Conservation (phyloP, 225 moss, liverwort and hornwort species). For the Physcomitrium patens region DNA sequence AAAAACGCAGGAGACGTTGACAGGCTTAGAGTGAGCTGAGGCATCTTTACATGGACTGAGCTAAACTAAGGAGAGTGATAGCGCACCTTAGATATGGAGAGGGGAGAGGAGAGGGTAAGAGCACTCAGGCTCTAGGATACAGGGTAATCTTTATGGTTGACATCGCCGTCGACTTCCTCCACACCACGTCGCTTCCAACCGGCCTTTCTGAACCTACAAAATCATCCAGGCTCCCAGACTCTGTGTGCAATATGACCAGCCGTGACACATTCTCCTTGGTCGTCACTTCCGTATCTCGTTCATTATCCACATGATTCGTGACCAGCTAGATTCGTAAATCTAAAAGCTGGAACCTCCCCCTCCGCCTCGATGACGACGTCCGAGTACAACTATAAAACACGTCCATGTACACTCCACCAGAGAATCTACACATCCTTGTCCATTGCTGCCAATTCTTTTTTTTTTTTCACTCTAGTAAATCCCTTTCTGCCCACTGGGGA, state of each 20-base stretch:
- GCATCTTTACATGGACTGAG: too few relatives aligned
- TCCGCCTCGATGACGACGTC: not conserved
- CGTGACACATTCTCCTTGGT: not conserved
- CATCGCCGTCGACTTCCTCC: too few relatives aligned
- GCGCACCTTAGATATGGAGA: not conserved
- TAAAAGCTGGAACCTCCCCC: not conserved
- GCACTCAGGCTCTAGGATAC: too few relatives aligned
- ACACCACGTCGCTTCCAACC: too few relatives aligned
- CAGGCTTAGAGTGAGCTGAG: too few relatives aligned
- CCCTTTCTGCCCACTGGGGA: too few relatives aligned
- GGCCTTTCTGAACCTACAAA: not conserved
- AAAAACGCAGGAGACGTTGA: too few relatives aligned
- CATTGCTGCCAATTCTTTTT: too few relatives aligned
- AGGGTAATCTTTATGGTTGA: too few relatives aligned
- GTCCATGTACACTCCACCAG: slow-evolving; percentile 3
- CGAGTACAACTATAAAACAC: not conserved
- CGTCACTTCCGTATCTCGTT: not conserved
- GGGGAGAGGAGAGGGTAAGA: not conserved
- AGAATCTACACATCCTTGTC: not conserved
- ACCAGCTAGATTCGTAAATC: slow-evolving; percentile 17
- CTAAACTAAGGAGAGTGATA: too few relatives aligned
- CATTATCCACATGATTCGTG: slow-evolving; percentile 31
- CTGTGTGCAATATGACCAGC: not conserved
- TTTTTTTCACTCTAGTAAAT: too few relatives aligned
- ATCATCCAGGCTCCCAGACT: not conserved